These are phyloP conservation scores for Wickerhamiella azymoides DNA, from an alignment of 805 yeast species.

Conservation along the genomic window DNA sequence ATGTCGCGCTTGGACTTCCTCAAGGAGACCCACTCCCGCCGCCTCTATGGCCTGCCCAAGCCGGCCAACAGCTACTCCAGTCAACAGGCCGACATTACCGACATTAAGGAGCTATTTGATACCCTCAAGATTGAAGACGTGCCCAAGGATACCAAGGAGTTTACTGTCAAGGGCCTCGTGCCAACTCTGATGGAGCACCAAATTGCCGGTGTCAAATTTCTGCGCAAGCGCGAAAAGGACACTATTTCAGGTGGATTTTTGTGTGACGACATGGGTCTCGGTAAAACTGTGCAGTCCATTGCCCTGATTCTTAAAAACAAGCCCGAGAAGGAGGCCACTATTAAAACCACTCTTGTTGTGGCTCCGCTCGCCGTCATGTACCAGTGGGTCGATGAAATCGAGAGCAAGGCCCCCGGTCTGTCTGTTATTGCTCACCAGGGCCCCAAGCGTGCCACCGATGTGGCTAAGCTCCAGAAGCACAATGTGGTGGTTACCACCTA, in stretches of 20 bases:
- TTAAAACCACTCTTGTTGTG: constrained; percentile 26
- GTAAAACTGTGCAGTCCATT: constrained; percentile 69
- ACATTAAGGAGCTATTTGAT: constrained; percentile 13
- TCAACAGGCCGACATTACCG: constrained; percentile 9
- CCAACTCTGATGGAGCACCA: constrained; percentile 36
- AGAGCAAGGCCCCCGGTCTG: constrained; percentile 27
- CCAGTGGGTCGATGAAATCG: constrained; percentile 32
- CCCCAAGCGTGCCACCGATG: constrained; percentile 15
- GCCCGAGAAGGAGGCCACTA: constrained; percentile 5
- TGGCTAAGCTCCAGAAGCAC: constrained; percentile 14
- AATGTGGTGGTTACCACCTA: constrained; percentile 29
- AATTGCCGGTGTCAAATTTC: constrained; percentile 31
- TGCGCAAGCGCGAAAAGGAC: constrained; percentile 27
- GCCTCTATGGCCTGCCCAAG: not conserved
- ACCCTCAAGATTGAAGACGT: constrained; percentile 7
- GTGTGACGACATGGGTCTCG: constrained; percentile 86
- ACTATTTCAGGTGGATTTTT: constrained; percentile 41
- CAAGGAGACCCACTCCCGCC: not conserved
- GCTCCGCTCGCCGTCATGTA: constrained; percentile 31
- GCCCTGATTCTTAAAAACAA: constrained; percentile 42
- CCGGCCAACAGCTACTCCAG: not conserved
- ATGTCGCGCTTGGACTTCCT: not conserved
- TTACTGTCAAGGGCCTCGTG: constrained; percentile 26
- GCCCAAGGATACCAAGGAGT: constrained; percentile 5
- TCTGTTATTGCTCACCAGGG: constrained; percentile 25